Evolutionary conservation across 805 yeast genomes (phyloP), one percentile per base, ranked within the genome.

Genomic region (Huiozyma sinensis): DNA sequence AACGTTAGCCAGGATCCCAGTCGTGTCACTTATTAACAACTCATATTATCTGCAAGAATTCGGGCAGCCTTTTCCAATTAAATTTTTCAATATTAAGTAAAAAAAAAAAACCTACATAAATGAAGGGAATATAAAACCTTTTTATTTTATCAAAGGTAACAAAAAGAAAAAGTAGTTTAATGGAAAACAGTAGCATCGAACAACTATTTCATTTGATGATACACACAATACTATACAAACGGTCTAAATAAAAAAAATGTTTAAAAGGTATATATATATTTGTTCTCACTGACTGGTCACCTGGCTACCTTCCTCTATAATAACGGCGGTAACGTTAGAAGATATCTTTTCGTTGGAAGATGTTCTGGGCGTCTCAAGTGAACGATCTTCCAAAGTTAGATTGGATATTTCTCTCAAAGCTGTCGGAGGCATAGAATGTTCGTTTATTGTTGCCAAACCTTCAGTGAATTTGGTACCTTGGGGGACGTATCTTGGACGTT

Each of bases 401-500:
- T 40, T 35, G 12, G 33, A 30, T 8, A 36, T 27, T 30, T 32
- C 37, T 7, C 13, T 33, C 24, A n/a, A 24, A 42, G 37, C 44
- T 7, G 36, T 36, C 13, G 44, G 44, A 33, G 36, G 40, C 12
- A 9, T 9, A 7, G 30, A 28, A 36, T 9, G 28, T 10, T 17
- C 27, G 7, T 28, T 31, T 3, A 17, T 17, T n/a, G 13, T 11
- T 32, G 29, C 31, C 28, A 39, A 6, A 30, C 47, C 32, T 29
- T 46, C 46, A 11, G 52, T 33, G 33, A 38, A 44, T 39, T 24
- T 43, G 36, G 49, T 37, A 27, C 48, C 49, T 30, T 39, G 41
- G 39, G 63, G 60, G 36, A 50, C 46, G 46, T 66, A 67, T 40
- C 40, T 49, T 36, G 83, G 77, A 24, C 82, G 53, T 6, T 46